Conservation (phyloP, 2,329 filamentous ascomycete genomes). For the Aspergillus sp. region DNA sequence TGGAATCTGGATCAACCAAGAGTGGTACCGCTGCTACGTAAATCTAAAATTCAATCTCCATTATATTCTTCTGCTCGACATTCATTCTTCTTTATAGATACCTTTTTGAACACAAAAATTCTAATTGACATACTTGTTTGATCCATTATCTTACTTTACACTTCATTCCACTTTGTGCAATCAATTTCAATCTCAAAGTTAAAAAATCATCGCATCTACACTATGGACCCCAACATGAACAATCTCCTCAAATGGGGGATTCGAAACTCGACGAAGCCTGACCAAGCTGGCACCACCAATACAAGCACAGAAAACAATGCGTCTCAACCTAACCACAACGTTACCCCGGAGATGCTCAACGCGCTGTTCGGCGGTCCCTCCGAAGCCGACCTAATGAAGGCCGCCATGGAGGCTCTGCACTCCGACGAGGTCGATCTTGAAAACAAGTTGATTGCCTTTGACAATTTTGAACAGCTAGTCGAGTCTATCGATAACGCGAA, state of each 20-base stretch:
- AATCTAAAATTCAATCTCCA: background rate
- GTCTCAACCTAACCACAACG: slow-evolving; percentile 42
- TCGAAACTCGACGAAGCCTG: slow-evolving; percentile 58
- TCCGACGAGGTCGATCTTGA: slow-evolving; percentile 70
- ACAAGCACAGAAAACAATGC: slow-evolving; percentile 37
- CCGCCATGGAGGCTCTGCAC: slow-evolving; percentile 76
- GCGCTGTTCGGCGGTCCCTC: slow-evolving; percentile 81
- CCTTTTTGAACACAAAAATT: background rate
- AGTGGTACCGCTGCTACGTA: slow-evolving; percentile 8
- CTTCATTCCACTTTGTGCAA: background rate
- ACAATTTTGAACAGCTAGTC: slow-evolving; percentile 93
- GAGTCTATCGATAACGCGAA: slow-evolving; percentile 97
- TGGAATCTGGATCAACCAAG: slow-evolving; percentile 27
- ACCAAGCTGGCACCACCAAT: slow-evolving; percentile 35
- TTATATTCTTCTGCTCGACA: background rate
- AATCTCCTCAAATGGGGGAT: slow-evolving; percentile 80
- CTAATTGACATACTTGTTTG: background rate
- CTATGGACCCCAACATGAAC: slow-evolving; percentile 69
- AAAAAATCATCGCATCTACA: slow-evolving; percentile 26
- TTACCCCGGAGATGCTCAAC: slow-evolving; percentile 73
- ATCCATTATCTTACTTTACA: background rate
- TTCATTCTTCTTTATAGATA: background rate
- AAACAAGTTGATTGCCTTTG: slow-evolving; percentile 81
- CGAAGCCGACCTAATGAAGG: slow-evolving; percentile 90
- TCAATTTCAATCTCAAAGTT: background rate